These are phyloP conservation scores for Phytophthora pistaciae DNA, from an alignment of 352 stramenopile genomes.

Conservation along the genomic window DNA sequence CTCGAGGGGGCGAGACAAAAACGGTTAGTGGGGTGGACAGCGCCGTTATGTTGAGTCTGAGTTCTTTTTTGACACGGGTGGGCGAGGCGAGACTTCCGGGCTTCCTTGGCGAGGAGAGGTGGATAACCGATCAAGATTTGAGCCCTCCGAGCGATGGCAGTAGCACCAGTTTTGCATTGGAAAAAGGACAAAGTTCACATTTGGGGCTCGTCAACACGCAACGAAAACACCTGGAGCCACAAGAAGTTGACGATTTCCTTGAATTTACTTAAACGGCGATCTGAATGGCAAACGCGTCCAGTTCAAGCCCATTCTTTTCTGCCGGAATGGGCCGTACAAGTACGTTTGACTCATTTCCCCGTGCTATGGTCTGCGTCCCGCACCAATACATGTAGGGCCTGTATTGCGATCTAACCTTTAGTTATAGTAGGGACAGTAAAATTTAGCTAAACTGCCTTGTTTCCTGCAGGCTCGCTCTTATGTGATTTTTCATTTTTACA, in stretches of 20 bases:
- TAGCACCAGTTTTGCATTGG: no score
- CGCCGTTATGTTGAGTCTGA: slow-evolving; percentile 16
- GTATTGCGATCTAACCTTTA: slow-evolving; percentile 17
- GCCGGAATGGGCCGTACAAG: no score
- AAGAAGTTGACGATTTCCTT: slow-evolving; percentile 11
- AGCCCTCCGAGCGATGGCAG: slow-evolving; percentile 2
- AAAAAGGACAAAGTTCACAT: slow-evolving; percentile 32
- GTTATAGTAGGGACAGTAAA: slow-evolving; percentile 29
- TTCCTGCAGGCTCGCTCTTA: slow-evolving; percentile 22
- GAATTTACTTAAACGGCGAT: background rate
- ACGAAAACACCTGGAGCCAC: slow-evolving; percentile 32
- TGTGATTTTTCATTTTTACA: background rate
- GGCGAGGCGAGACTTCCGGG: slow-evolving; percentile 17
- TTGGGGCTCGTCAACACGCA: slow-evolving; percentile 26
- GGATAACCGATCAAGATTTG: slow-evolving; percentile 48
- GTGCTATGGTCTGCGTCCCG: slow-evolving; percentile 8
- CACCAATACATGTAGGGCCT: background rate
- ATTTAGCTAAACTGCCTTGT: slow-evolving; percentile 28
- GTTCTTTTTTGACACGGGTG: slow-evolving; percentile 36
- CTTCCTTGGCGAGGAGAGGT: slow-evolving; percentile 27
- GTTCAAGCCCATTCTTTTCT: no score
- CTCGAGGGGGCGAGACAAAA: slow-evolving; percentile 19
- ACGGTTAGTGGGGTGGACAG: slow-evolving; percentile 23
- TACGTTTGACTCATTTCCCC: slow-evolving; percentile 32
- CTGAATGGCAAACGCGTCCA: background rate